These are phyloP conservation scores for Phytopythium cucurbitacearum DNA, from an alignment of 352 stramenopile species.

Conservation along the genomic window DNA sequence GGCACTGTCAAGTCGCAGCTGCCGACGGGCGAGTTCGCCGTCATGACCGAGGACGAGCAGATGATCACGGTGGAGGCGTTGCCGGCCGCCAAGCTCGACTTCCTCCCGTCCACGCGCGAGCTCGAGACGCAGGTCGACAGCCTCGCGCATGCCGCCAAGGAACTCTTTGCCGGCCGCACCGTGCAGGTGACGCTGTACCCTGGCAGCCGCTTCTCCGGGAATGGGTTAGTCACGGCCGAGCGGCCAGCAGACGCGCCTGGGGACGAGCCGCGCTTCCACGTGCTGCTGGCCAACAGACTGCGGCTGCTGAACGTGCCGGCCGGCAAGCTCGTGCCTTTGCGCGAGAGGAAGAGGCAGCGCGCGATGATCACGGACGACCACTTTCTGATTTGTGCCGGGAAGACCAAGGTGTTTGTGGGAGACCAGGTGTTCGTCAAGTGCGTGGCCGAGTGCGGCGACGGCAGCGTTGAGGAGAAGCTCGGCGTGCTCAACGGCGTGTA, in stretches of 20 bases:
- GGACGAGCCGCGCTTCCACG: constrained; percentile 34
- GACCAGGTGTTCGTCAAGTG: constrained; percentile 73
- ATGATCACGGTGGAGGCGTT: constrained; percentile 56
- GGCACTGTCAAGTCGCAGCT: constrained; percentile 52
- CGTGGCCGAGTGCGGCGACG: constrained; percentile 42
- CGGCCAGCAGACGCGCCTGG: constrained; percentile 8
- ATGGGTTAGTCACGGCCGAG: constrained; percentile 56
- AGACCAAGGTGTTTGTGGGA: constrained; percentile 70
- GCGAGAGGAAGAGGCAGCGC: constrained; percentile 41
- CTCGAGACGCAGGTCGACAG: constrained; percentile 50
- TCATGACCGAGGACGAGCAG: constrained; percentile 60
- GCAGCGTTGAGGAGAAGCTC: constrained; percentile 53
- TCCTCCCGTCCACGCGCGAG: constrained; percentile 54
- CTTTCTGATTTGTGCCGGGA: constrained; percentile 54
- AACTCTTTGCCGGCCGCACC: constrained; percentile 60
- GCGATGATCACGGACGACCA: constrained; percentile 69
- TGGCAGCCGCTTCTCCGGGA: constrained; percentile 58
- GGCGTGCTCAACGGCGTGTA: constrained; percentile 74
- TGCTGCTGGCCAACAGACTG: constrained; percentile 67
- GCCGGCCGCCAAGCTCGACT: constrained; percentile 32
- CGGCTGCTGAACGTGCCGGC: constrained; percentile 61
- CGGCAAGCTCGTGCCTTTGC: constrained; percentile 56
- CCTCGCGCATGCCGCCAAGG: constrained; percentile 30
- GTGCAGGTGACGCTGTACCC: constrained; percentile 74
- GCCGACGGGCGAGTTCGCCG: constrained; percentile 36